Evolutionary conservation across 1,139 yeast genomes (phyloP).

Genomic region (Saccharomycopsis crataegensis): DNA sequence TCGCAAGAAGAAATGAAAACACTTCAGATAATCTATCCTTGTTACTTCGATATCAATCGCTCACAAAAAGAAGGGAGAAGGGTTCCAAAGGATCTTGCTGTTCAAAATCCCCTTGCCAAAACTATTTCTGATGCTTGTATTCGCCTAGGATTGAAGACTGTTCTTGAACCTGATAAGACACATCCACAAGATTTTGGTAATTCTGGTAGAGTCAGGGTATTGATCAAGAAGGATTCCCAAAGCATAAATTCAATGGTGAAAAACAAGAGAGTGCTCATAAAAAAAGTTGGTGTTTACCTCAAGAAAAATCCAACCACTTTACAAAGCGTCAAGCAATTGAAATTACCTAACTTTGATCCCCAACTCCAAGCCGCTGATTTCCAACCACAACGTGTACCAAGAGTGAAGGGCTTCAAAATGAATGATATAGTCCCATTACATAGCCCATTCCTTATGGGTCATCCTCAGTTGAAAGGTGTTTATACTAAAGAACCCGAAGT

Average conservation of each 20-base stretch:
- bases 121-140: constrained; percentile 62
- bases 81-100: constrained; percentile 59
- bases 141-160: constrained; percentile 30
- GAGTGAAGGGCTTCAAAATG: constrained; percentile 78
- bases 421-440: constrained; percentile 81
- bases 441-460: constrained; percentile 71
- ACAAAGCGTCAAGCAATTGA: constrained; percentile 52
- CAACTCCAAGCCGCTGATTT: constrained; percentile 25
- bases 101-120: constrained; percentile 80
- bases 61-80: constrained; percentile 80
- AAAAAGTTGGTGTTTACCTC: constrained; percentile 55
- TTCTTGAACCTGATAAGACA: constrained; percentile 70
- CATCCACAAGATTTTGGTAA: constrained; percentile 98
- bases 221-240: constrained; percentile 45
- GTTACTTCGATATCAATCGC: constrained; percentile 79
- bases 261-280: constrained; percentile 63
- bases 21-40: constrained; percentile 78
- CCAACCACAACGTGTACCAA: constrained; percentile 53
- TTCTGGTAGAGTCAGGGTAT: constrained; percentile 85
- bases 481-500: constrained; percentile 50
- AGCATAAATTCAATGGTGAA: constrained; percentile 30
- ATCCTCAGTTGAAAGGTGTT: constrained; percentile 71
- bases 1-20: constrained; percentile 45
- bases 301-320: constrained; percentile 64
- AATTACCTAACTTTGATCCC: constrained; percentile 34